Percentiles rank a stretch among this genome's conserved stretches.
These are phyloP conservation scores for Corynespora cassiicola DNA, from an alignment of 2,329 filamentous ascomycete genomes.

Conservation along the genomic window DNA sequence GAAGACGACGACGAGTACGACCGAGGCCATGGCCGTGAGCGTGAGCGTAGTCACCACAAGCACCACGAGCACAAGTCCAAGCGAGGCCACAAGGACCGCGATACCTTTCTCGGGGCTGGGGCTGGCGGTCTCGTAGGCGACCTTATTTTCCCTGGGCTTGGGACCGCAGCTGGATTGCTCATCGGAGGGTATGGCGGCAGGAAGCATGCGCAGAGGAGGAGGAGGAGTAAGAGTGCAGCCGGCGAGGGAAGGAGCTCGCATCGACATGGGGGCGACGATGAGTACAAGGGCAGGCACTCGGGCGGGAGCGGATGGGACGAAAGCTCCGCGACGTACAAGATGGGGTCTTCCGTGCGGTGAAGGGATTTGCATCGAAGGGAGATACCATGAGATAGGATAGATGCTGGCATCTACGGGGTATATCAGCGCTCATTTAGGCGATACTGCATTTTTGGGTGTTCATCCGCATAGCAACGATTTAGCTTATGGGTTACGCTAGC, in stretches of 20 bases:
- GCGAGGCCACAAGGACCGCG: constrained; percentile 33
- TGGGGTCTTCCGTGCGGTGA: constrained; percentile 64
- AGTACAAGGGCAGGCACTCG: background rate
- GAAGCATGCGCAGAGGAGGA: constrained; percentile 46
- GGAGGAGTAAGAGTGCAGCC: constrained; percentile 25
- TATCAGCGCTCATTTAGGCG: too few relatives aligned
- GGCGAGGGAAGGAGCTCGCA: too few relatives aligned
- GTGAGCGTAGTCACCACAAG: constrained; percentile 2
- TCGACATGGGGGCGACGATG: background rate
- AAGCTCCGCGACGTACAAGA: constrained; percentile 56
- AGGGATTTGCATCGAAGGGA: background rate
- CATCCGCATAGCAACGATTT: too few relatives aligned
- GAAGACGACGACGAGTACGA: constrained; percentile 10
- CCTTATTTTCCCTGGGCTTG: constrained; percentile 52
- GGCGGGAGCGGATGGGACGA: constrained; percentile 38
- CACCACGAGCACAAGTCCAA: constrained; percentile 7
- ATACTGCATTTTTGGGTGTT: too few relatives aligned
- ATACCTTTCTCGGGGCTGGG: constrained; percentile 54
- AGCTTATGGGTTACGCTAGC: too few relatives aligned
- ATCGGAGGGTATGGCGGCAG: constrained; percentile 51
- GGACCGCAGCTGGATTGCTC: constrained; percentile 46
- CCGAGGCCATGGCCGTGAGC: constrained; percentile 16
- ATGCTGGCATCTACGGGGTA: too few relatives aligned
- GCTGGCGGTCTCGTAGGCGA: constrained; percentile 53
- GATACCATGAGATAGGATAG: too few relatives aligned